A percentile compares a stretch with the other conserved stretches of the same genome.
These are phyloP conservation scores for Solanum lignicaule DNA, from an alignment of 257 asterid genomes.

Conservation along the genomic window DNA sequence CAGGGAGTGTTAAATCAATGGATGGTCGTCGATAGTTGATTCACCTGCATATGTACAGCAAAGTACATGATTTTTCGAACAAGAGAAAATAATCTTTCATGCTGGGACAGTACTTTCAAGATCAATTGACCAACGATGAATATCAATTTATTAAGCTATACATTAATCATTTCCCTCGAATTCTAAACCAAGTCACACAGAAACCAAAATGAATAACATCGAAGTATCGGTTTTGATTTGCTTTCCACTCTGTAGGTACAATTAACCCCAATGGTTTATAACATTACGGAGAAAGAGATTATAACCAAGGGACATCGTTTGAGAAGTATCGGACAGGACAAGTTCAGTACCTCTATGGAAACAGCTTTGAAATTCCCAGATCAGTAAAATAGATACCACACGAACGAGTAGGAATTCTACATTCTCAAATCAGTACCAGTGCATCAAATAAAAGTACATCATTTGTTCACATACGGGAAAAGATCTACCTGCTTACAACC, in stretches of 20 bases:
- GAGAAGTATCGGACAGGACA: not conserved
- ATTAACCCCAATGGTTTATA: not conserved
- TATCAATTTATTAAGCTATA: not conserved
- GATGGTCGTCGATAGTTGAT: not conserved
- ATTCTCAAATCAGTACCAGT: not conserved
- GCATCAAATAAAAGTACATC: not conserved
- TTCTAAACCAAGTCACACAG: not conserved
- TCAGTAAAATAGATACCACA: not conserved
- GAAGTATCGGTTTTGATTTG: not conserved
- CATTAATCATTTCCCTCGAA: not conserved
- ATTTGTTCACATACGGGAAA: not conserved
- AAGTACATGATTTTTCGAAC: not conserved
- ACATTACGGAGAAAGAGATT: not conserved
- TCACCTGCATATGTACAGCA: not conserved
- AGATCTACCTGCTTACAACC: not conserved
- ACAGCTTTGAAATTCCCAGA: not conserved
- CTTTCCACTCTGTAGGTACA: not conserved
- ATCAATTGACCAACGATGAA: not conserved
- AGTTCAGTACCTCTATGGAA: not conserved
- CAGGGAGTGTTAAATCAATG: not conserved
- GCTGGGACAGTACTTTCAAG: not conserved
- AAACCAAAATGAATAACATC: not conserved
- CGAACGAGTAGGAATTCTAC: not conserved
- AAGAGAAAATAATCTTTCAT: not conserved
- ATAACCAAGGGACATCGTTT: not conserved